Percentiles rank a stretch among this genome's conserved stretches.
Evolutionary conservation across 2,329 filamentous ascomycete species (phyloP).

Genomic region (Ophiocordyceps camponoti-leonardi): DNA sequence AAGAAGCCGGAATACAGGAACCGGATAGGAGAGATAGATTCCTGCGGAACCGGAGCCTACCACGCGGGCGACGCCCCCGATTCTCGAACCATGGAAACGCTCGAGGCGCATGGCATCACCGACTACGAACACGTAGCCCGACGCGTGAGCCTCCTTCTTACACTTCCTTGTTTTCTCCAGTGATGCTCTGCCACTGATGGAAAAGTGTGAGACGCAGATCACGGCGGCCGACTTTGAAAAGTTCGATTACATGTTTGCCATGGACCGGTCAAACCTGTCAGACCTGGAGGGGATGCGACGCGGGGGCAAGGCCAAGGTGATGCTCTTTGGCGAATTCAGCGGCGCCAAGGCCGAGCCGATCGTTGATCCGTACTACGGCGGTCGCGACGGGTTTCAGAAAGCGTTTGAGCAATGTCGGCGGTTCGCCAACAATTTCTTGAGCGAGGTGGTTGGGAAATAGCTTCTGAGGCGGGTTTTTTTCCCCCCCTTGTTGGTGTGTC

Average conservation of each 20-base stretch:
- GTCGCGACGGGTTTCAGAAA: slow-evolving; percentile 57
- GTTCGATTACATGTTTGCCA: slow-evolving; percentile 90
- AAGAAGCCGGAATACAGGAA: slow-evolving; percentile 40
- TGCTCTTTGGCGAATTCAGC: slow-evolving; percentile 73
- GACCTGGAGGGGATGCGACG: slow-evolving; percentile 47
- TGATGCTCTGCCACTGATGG: not conserved
- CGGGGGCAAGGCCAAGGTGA: slow-evolving; percentile 47
- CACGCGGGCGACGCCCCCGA: slow-evolving; percentile 66
- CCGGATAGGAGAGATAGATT: slow-evolving; percentile 57
- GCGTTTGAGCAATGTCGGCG: slow-evolving; percentile 72
- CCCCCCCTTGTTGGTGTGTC: too few species aligned
- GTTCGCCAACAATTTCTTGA: slow-evolving; percentile 63
- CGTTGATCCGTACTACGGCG: slow-evolving; percentile 88
- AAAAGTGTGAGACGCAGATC: slow-evolving; percentile 21
- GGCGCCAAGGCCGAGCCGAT: slow-evolving; percentile 56
- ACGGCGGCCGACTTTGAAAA: slow-evolving; percentile 54
- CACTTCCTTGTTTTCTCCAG: not conserved
- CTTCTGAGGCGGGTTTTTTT: not conserved
- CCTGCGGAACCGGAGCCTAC: slow-evolving; percentile 77
- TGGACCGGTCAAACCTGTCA: slow-evolving; percentile 71
- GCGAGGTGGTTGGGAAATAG: slow-evolving; percentile 25
- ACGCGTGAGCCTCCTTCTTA: slow-evolving; percentile 33
- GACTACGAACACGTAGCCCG: slow-evolving; percentile 64
- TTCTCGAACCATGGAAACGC: slow-evolving; percentile 64
- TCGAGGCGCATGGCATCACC: slow-evolving; percentile 56